These are phyloP conservation scores for Candida verbasci DNA, from an alignment of 805 yeast species.

Conservation along the genomic window DNA sequence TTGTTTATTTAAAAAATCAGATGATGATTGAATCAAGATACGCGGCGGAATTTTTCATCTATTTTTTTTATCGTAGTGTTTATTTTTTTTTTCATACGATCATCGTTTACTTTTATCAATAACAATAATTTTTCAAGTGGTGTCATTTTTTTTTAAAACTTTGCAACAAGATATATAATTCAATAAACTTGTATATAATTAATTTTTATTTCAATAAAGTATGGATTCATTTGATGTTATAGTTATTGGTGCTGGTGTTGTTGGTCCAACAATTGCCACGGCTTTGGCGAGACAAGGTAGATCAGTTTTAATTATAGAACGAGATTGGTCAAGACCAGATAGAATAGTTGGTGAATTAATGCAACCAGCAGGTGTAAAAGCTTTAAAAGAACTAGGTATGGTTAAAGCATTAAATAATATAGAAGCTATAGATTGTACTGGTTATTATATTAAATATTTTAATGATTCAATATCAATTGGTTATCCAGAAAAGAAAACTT, in stretches of 20 bases:
- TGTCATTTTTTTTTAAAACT: slow-evolving; percentile 5
- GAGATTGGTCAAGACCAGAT: slow-evolving; percentile 91
- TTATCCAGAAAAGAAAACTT: slow-evolving; percentile 60
- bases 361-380: slow-evolving; percentile 95
- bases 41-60: too few species aligned
- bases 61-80: too few species aligned
- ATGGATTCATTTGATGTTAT: slow-evolving; percentile 62
- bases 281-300: slow-evolving; percentile 89
- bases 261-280: slow-evolving; percentile 91
- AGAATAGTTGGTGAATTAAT: slow-evolving; percentile 95
- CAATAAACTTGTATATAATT: too few species aligned
- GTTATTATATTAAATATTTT: slow-evolving; percentile 74
- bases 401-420: slow-evolving; percentile 66
- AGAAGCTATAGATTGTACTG: slow-evolving; percentile 71
- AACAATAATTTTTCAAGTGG: slow-evolving; percentile 1
- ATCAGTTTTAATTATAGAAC: slow-evolving; percentile 70
- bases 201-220: too few species aligned
- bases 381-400: slow-evolving; percentile 80
- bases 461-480: slow-evolving; percentile 56
- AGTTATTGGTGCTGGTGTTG: slow-evolving; percentile 97
- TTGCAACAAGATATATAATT: too few species aligned
- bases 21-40: too few species aligned
- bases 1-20: too few species aligned
- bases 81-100: neutral
- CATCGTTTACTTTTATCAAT: neutral